Evolutionary conservation across 495 filamentous ascomycete genomes (phyloP), one percentile per base, ranked within the genome.

Genomic region (Xylaria grammica): DNA sequence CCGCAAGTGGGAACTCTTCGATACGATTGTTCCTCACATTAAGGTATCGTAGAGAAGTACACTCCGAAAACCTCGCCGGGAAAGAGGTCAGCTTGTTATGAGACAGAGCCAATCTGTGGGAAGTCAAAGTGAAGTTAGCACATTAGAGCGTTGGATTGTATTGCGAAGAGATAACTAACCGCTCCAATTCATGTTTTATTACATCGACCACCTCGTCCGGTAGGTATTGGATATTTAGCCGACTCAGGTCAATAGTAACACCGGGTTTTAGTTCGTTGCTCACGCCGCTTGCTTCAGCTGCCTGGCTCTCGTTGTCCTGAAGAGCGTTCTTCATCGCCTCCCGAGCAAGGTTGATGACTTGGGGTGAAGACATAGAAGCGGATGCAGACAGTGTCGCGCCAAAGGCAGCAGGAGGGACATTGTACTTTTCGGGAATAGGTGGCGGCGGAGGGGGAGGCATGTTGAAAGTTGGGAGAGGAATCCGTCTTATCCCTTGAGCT

Each of bases 131-230:
- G 69, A 38, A 60, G 50, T 64, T 55, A 65, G 53, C 46, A 46
- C 34, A 19, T 15, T 24, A n/a, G 10, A 10, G 40, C 38, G 36
- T 30, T 19, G 36, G 11, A 8, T 13, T 19, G 0, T 1, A 22
- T 1, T 27, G 45, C 17, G 51, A 30, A 26, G 42, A 54, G 54
- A 26, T 17, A 19, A 65, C 73, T 45, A 62, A 97, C 94, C 94
- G 83, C 80, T 96, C 94, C 53, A 97, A 85, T 73, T 97, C 91
- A 75, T 94, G 87, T 78, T 93, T 96, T 58, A 99, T 93, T 67
- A 96, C 86, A 73, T 95, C 92, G 34, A 97, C 88, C 57, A 97
- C 91, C 65, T 94, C 90, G 46, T 94, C 91, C 1, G 94, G 94
- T 69, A 99, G 85, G 63, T 81, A 85, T 50, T 85, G 82, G 44